Evolutionary conservation across 73 alveolate species (phyloP).

Genomic region (Paramecium biaurelia): DNA sequence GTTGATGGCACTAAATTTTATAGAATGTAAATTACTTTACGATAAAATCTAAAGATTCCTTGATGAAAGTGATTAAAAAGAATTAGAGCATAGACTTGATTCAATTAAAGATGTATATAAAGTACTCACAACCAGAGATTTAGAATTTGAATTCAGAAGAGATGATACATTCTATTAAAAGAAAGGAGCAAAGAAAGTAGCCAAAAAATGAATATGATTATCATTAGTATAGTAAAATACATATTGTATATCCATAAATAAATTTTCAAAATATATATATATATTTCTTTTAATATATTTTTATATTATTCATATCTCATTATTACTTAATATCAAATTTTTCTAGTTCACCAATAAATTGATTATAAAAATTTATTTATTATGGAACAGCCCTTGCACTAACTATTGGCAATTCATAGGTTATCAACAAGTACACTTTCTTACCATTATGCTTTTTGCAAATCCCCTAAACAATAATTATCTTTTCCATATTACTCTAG

Average conservation of each 20-base stretch:
- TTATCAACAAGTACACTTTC: slow-evolving; percentile 79
- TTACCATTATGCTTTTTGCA: background rate
- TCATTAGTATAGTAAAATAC: background rate
- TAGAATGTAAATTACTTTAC: slow-evolving; percentile 39
- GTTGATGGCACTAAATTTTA: slow-evolving; percentile 59
- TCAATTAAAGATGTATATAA: slow-evolving; percentile 10
- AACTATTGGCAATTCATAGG: slow-evolving; percentile 92
- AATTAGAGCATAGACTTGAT: slow-evolving; percentile 6
- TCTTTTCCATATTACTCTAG: slow-evolving; percentile 69
- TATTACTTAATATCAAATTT: slow-evolving; percentile 46
- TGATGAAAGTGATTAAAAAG: slow-evolving; percentile 21
- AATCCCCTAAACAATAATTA: background rate
- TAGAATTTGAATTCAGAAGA: slow-evolving; percentile 33
- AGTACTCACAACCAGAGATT: slow-evolving; percentile 27
- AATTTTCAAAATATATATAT: too few relatives aligned
- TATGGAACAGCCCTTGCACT: slow-evolving; percentile 95
- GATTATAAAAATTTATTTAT: slow-evolving; percentile 73
- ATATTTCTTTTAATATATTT: too few relatives aligned
- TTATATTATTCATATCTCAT: background rate
- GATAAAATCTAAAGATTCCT: slow-evolving; percentile 6
- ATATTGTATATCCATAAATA: background rate
- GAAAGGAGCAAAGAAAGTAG: slow-evolving; percentile 19
- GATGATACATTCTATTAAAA: slow-evolving; percentile 10
- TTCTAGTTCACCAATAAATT: slow-evolving; percentile 37
- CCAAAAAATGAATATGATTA: background rate